These are phyloP conservation scores for Saprolegnia parasitica DNA, from an alignment of 352 stramenopile genomes.

Conservation along the genomic window DNA sequence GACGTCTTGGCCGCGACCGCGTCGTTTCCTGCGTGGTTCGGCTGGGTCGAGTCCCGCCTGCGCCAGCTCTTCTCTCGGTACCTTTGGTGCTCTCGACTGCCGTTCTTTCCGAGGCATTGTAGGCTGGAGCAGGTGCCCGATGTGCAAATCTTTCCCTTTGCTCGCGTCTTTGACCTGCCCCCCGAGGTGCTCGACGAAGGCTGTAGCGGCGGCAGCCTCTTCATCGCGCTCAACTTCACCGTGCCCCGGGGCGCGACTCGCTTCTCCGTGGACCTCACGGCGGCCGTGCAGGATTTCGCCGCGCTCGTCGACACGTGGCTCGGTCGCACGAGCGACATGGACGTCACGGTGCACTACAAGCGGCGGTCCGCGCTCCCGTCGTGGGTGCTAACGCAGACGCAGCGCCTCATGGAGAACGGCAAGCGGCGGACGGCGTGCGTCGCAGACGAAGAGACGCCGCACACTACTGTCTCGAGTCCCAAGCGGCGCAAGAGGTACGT, in stretches of 20 bases:
- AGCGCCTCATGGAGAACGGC: slow-evolving; percentile 23
- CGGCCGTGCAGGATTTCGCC: slow-evolving; percentile 71
- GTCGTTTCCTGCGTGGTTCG: slow-evolving; percentile 73
- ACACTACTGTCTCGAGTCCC: slow-evolving; percentile 24
- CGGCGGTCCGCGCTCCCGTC: slow-evolving; percentile 45
- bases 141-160: slow-evolving; percentile 65
- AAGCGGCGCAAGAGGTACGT: slow-evolving; percentile 25
- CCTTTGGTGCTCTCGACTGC: not conserved
- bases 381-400: slow-evolving; percentile 44
- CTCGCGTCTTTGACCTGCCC: slow-evolving; percentile 75
- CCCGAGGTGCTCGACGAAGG: slow-evolving; percentile 46
- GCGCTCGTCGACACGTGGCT: slow-evolving; percentile 73
- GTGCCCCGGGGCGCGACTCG: slow-evolving; percentile 34
- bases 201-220: slow-evolving; percentile 35
- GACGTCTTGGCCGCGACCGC: slow-evolving; percentile 56
- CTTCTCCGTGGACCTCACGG: slow-evolving; percentile 61
- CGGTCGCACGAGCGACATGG: slow-evolving; percentile 64
- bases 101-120: not conserved
- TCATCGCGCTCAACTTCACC: slow-evolving; percentile 68
- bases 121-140: slow-evolving; percentile 53
- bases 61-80: slow-evolving; percentile 53
- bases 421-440: slow-evolving; percentile 32
- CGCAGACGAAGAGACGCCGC: slow-evolving; percentile 36
- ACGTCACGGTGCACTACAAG: slow-evolving; percentile 75
- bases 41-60: slow-evolving; percentile 83